Percentiles rank a stretch among this genome's conserved stretches.
These are phyloP conservation scores for Leishmania gerbilli DNA, from an alignment of 208 protist genomes.

Conservation along the genomic window DNA sequence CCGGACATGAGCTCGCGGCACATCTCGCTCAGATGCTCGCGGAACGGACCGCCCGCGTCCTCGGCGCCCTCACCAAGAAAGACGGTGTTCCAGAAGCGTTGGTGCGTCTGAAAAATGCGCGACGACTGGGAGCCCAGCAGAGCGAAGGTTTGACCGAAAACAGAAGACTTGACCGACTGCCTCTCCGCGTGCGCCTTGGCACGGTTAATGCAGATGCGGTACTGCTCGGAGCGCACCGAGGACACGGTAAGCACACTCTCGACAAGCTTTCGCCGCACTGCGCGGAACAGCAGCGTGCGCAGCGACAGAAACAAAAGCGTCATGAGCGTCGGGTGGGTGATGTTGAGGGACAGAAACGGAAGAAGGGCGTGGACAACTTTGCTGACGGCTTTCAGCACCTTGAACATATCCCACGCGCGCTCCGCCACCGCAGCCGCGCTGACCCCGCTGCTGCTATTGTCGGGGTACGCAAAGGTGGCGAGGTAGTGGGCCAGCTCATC, in stretches of 20 bases:
- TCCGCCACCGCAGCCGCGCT: constrained; percentile 19
- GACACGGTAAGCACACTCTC: constrained; percentile 78
- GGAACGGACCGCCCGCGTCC: constrained; percentile 93
- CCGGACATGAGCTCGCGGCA: constrained; percentile 90
- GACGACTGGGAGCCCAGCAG: constrained; percentile 69
- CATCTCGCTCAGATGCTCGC: constrained; percentile 93
- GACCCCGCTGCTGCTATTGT: not conserved
- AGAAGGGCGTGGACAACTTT: constrained; percentile 75
- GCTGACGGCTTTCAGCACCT: constrained; percentile 69
- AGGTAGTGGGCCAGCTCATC: constrained; percentile 32
- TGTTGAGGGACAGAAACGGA: constrained; percentile 78
- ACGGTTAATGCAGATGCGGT: constrained; percentile 89
- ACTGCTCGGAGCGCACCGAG: constrained; percentile 69
- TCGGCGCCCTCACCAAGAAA: constrained; percentile 94
- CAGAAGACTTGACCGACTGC: constrained; percentile 49
- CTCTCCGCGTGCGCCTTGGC: constrained; percentile 44
- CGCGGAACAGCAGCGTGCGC: constrained; percentile 67
- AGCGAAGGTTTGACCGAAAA: constrained; percentile 91
- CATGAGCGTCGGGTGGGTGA: constrained; percentile 34
- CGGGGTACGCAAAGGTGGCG: constrained; percentile 22
- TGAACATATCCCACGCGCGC: constrained; percentile 55
- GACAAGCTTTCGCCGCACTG: constrained; percentile 61
- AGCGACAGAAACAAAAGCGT: constrained; percentile 71
- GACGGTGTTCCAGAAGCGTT: constrained; percentile 88
- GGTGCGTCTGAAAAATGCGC: constrained; percentile 84